Evolutionary conservation across 2,329 filamentous ascomycete species (phyloP).

Genomic region (Colletotrichum sp.): DNA sequence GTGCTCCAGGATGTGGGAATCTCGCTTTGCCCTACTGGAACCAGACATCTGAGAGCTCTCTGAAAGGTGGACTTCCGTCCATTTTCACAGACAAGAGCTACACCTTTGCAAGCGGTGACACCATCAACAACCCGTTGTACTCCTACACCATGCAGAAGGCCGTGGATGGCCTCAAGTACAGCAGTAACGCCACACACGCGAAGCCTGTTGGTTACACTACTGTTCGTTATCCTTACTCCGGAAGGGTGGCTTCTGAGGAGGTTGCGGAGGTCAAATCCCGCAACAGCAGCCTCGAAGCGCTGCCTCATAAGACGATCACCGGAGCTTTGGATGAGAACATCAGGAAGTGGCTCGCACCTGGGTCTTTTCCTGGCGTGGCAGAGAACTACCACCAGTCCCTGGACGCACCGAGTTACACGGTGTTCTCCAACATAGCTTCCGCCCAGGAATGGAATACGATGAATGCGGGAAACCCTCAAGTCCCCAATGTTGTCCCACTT

Average conservation of each 20-base stretch:
- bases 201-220: constrained; percentile 27
- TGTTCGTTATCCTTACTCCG: constrained; percentile 28
- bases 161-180: background rate
- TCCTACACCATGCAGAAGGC: constrained; percentile 26
- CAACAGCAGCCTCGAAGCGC: constrained; percentile 3
- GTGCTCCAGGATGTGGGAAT: constrained; percentile 3
- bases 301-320: background rate
- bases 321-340: background rate
- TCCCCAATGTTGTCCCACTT: constrained; percentile 23
- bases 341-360: background rate
- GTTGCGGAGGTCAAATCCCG: background rate
- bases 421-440: constrained; percentile 35
- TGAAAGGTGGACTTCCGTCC: background rate
- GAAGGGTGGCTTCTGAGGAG: constrained; percentile 11
- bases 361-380: background rate
- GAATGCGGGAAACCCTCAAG: constrained; percentile 3
- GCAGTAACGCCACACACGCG: constrained; percentile 1
- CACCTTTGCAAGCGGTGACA: background rate
- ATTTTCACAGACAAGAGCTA: background rate
- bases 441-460: constrained; percentile 18
- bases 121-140: constrained; percentile 25
- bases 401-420: constrained; percentile 34
- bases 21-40: constrained; percentile 28
- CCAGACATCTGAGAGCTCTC: background rate
- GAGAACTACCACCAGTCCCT: constrained; percentile 26